Evolutionary conservation across 805 yeast species (phyloP), one percentile per base, ranked within the genome.

Genomic region (Torulaspora maleeae): DNA sequence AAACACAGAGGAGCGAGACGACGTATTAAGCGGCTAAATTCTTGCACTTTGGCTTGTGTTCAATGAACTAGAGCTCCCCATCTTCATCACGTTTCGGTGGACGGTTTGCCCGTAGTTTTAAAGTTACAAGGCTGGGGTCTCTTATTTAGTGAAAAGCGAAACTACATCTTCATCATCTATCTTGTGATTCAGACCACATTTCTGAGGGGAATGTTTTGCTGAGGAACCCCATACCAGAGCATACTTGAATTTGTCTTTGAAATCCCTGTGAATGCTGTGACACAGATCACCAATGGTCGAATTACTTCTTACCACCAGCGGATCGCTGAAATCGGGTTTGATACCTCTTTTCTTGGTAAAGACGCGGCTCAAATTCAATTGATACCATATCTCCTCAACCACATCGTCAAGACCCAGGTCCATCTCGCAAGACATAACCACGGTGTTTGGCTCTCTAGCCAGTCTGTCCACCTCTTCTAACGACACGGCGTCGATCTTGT

Each of bases 181-280:
- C 29, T 72, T 71, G 63, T 91, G 99, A 51, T 63, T 77, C 46
- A 91, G 71, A 0, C 99, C 98, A 73, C 98, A 91, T 62, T 91
- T 91, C 61, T 91, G 99, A 3, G 98, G 98, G 28, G 91, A 86
- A 62, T 88, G 95, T 64, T 93, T 93, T 5, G 97, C 85, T 38
- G 95, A 83, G 1, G 90, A 80, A 0, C 99, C 99, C 97, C 98
- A 91, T 5, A 91, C 96, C 59, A 89, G 68, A 0, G 98, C 98
- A 63, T 90, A 89, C 64, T 89, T 87, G 74, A 93, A 91, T 59
- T 85, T 87, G 52, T 84, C 82, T 60, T 89, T 90, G 74, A 91
- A 85, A 58, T 90, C 96, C 55, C 95, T 78, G 64, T 91, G 98
- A 51, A 91, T 83, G 10, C 93, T 77, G 61, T 91, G 90, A 71